These are phyloP conservation scores for Echria macrotheca DNA, from an alignment of 495 filamentous ascomycete genomes.

Conservation along the genomic window DNA sequence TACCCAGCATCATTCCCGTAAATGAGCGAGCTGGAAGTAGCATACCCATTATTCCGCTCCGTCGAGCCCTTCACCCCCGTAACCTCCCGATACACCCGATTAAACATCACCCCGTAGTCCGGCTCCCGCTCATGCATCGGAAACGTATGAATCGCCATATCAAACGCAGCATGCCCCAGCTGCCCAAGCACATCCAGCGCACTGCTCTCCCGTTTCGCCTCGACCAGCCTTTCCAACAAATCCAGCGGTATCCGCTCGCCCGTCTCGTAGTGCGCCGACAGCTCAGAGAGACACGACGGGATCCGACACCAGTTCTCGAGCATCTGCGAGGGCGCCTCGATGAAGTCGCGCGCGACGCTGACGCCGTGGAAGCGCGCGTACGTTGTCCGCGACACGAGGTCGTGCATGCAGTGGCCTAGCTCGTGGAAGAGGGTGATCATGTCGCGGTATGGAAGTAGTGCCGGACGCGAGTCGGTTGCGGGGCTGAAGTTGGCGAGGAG, in stretches of 20 bases:
- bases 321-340: background rate
- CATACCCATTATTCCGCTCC: background rate
- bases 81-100: background rate
- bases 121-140: background rate
- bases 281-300: background rate
- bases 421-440: background rate
- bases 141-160: background rate
- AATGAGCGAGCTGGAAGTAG: background rate
- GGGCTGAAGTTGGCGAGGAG: background rate
- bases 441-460: background rate
- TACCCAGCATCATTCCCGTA: background rate
- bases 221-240: background rate
- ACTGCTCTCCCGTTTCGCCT: background rate
- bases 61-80: background rate
- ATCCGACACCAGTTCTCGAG: background rate
- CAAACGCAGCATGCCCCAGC: background rate
- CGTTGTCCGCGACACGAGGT: background rate
- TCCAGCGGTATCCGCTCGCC: background rate
- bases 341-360: background rate
- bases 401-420: conserved; percentile 1
- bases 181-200: background rate
- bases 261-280: background rate
- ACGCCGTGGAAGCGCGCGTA: background rate
- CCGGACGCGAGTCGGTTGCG: background rate
- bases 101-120: background rate